Conservation (phyloP, 306 rosid species). For the Abrus pulchellus region DNA sequence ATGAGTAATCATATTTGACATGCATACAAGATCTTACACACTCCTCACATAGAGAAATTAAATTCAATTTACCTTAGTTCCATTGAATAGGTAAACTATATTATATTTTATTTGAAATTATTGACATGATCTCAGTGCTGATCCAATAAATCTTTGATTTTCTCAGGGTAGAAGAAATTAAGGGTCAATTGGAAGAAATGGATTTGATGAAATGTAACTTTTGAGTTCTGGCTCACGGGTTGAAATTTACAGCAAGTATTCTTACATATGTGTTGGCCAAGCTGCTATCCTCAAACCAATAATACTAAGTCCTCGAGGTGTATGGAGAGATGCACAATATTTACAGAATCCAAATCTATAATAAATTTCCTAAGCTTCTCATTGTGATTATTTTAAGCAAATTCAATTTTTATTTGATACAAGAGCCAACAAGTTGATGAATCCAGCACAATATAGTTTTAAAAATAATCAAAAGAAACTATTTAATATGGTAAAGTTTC, state of each 20-base stretch:
- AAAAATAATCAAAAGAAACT: no score
- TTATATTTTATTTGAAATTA: slow-evolving; percentile 7
- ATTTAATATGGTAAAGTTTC: no score
- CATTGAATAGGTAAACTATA: background rate
- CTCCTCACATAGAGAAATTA: background rate
- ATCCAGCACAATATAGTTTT: no score
- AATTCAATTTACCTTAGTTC: no score
- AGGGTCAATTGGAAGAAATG: slow-evolving; percentile 70
- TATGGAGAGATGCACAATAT: slow-evolving; percentile 73
- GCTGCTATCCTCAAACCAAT: slow-evolving; percentile 77
- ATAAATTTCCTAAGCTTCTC: slow-evolving; percentile 16
- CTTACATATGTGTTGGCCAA: slow-evolving; percentile 75
- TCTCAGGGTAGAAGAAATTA: slow-evolving; percentile 94
- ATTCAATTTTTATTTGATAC: background rate
- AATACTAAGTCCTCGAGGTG: slow-evolving; percentile 56
- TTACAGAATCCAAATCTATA: slow-evolving; percentile 77
- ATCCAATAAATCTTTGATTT: slow-evolving; percentile 7
- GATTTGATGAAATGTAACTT: slow-evolving; percentile 79
- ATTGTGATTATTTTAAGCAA: slow-evolving; percentile 18
- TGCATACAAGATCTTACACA: background rate
- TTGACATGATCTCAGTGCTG: background rate
- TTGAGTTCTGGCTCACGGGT: slow-evolving; percentile 79
- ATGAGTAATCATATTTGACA: background rate
- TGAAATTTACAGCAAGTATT: slow-evolving; percentile 69
- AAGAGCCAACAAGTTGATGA: no score